Evolutionary conservation across 2,329 filamentous ascomycete genomes (phyloP).

Genomic region (Rutstroemia sydowiana): DNA sequence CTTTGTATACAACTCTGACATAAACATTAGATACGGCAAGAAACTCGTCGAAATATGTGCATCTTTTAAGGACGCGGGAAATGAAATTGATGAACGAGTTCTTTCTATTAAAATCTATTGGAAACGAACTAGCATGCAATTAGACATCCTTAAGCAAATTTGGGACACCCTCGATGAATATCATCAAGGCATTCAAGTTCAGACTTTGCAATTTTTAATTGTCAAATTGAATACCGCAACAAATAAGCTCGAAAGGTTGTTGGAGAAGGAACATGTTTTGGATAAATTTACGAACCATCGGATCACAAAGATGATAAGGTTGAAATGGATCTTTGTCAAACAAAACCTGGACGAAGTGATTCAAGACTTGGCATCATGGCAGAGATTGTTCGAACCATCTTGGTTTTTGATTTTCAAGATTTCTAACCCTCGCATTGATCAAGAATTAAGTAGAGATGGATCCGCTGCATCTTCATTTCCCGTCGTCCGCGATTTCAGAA

Average conservation of each 20-base stretch:
- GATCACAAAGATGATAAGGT: background rate
- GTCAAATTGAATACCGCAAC: background rate
- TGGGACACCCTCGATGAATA: constrained; percentile 8
- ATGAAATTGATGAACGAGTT: constrained; percentile 6
- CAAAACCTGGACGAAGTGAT: constrained; percentile 5
- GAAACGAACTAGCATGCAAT: constrained; percentile 2
- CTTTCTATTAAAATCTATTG: constrained; percentile 5
- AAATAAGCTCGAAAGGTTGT: background rate
- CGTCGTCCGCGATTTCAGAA: background rate
- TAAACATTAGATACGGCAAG: constrained; percentile 7
- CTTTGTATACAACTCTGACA: too few relatives aligned
- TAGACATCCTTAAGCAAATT: constrained; percentile 7
- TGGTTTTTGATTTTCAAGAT: constrained; percentile 9
- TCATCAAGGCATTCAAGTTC: background rate
- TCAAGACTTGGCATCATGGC: constrained; percentile 5
- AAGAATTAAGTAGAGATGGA: background rate
- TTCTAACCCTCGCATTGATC: constrained; percentile 5
- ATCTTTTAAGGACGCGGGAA: constrained; percentile 1
- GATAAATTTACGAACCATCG: background rate
- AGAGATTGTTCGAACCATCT: constrained; percentile 3
- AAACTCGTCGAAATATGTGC: constrained; percentile 3
- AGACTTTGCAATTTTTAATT: background rate
- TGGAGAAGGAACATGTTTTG: too few relatives aligned
- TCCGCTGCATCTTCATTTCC: background rate
- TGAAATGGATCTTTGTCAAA: constrained; percentile 6